Conservation (phyloP, 305 asterid genomes). For the Fraxinus sp. region DNA sequence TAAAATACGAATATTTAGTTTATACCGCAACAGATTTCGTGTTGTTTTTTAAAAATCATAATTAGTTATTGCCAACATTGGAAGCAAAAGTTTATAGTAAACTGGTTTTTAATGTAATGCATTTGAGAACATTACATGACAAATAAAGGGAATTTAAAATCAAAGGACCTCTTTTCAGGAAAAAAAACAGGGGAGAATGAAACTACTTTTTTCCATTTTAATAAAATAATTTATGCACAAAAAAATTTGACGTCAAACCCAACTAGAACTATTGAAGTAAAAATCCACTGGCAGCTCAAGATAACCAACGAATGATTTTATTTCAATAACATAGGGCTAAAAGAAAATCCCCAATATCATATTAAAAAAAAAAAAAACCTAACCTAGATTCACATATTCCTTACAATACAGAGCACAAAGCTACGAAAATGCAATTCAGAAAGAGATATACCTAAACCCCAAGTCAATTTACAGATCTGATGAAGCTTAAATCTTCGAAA, state of each 20-base stretch:
- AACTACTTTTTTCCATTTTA: background rate
- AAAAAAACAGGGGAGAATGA: background rate
- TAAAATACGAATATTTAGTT: background rate
- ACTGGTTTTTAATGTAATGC: background rate
- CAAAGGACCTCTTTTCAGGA: background rate
- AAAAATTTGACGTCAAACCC: background rate
- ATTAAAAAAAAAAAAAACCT: conserved; percentile 30
- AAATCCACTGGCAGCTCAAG: background rate
- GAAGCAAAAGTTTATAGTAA: background rate
- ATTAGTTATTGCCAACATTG: background rate
- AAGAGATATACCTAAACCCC: conserved; percentile 24
- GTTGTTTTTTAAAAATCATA: background rate
- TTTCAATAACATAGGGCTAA: conserved; percentile 4
- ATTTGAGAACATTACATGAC: background rate
- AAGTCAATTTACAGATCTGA: conserved; percentile 36
- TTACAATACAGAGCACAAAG: background rate
- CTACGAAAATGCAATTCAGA: conserved; percentile 17
- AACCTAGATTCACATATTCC: conserved; percentile 38
- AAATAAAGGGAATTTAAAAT: background rate
- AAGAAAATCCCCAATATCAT: conserved; percentile 22
- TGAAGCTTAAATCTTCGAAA: conserved; percentile 14
- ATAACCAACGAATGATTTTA: conserved; percentile 3
- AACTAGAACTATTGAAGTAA: background rate
- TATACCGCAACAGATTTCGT: background rate
- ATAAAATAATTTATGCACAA: background rate